phyloP scores from a whole-genome alignment of 2,329 filamentous ascomycete species.

The Westerdykella sp. region DNA sequence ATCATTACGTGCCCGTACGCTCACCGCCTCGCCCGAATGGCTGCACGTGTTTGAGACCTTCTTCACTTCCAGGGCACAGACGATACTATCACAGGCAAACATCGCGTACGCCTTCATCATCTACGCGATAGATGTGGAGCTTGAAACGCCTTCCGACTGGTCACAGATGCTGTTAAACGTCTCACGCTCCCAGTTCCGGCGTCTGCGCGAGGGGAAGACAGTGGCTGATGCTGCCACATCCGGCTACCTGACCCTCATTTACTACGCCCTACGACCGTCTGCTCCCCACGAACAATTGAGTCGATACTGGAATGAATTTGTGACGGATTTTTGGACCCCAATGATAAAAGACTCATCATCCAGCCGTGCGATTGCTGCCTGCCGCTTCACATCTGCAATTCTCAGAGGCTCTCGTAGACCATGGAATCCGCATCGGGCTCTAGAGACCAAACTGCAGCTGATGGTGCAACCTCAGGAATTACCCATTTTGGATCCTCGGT shows the following conservation, averaged over 20 bases:
- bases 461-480: slow-evolving; percentile 62
- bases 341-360: slow-evolving; percentile 13
- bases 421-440: slow-evolving; percentile 70
- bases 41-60: slow-evolving; percentile 72
- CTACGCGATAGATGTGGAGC: slow-evolving; percentile 63
- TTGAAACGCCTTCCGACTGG: slow-evolving; percentile 46
- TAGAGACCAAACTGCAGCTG: slow-evolving; percentile 45
- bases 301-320: slow-evolving; percentile 69
- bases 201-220: slow-evolving; percentile 58
- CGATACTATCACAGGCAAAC: slow-evolving; percentile 62
- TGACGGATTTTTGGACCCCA: slow-evolving; percentile 56
- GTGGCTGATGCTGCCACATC: slow-evolving; percentile 56
- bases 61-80: slow-evolving; percentile 70
- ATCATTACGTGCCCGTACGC: slow-evolving; percentile 54
- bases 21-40: slow-evolving; percentile 70
- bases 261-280: slow-evolving; percentile 57
- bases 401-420: slow-evolving; percentile 54
- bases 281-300: slow-evolving; percentile 62
- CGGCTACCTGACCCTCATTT: slow-evolving; percentile 57
- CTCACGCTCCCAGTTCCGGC: slow-evolving; percentile 21
- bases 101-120: slow-evolving; percentile 81
- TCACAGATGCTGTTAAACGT: slow-evolving; percentile 26
- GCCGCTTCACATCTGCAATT: slow-evolving; percentile 66
- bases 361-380: slow-evolving; percentile 33
- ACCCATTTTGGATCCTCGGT: slow-evolving; percentile 77